Base-by-base conservation (phyloP, 441 rosid species). In the Gossypium schwendimanii region DNA sequence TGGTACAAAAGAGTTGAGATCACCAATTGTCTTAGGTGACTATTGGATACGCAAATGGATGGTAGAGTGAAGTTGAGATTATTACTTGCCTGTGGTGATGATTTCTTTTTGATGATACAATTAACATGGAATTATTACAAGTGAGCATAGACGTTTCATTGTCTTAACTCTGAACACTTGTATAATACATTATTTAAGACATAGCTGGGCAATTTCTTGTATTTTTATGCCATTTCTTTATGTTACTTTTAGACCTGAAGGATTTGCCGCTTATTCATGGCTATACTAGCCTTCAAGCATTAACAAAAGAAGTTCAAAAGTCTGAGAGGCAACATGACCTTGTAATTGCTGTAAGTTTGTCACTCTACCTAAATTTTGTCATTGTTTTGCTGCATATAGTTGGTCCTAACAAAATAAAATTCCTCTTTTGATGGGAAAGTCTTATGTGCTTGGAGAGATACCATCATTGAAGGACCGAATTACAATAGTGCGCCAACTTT, bases 391-490 rank as follows among this genome's bases (percentile, higher is more conserved):
- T 14, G 69, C 20, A 44, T 7, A 64, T 74, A 44, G n/a, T 61
- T 76, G 72, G 15, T 62, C 74, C 79, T 83, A 69, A 84, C 69
- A 41, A 58, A 44, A 26, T 73, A 76, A 52, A 77, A 72, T 73
- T 12, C 66, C 57, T 33, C 41, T 61, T 71, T 45, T 28, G 23
- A 52, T 72, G 71, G 71, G 71, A 2, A 79, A 94, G 99, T 92
- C 99, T 4, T 92, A 94, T 77, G 98, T 91, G 71, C 90, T 94
- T 73, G 99, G 99, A 69, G 99, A 94, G 87, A 88, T 94, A 83
- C 96, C 99, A 5, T 91, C 97, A 23, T 75, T 91, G 73, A 82
- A 91, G 82, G 98, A 92, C 80, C 87, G 94, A 77, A 86, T 88
- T 77, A 83, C 98, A 1, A 82, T 81, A 36, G 96, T 91, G 63